Conservation (phyloP, 2,329 filamentous ascomycete genomes). For the Trichoderma pleuroti region DNA sequence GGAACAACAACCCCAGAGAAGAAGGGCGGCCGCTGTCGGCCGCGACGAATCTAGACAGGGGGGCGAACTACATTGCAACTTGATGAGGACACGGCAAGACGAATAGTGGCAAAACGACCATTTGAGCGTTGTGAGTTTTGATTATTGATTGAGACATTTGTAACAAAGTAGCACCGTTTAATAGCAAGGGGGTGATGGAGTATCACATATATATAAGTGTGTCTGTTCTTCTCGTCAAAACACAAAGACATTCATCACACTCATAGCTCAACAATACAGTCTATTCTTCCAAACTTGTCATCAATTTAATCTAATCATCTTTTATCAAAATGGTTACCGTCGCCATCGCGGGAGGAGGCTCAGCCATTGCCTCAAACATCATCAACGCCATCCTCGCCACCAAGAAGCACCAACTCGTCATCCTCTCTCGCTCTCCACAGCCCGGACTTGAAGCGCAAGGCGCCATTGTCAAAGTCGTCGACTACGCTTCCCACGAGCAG, state of each 20-base stretch:
- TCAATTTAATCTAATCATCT: background rate
- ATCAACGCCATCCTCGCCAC: slow-evolving; percentile 9
- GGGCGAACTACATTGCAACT: background rate
- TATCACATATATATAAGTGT: background rate
- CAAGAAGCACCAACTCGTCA: slow-evolving; percentile 11
- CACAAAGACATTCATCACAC: background rate
- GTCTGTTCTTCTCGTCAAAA: background rate
- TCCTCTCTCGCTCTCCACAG: slow-evolving; percentile 5
- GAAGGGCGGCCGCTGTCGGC: background rate
- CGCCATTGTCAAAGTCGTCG: background rate
- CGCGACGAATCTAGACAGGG: background rate
- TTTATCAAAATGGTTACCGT: slow-evolving; percentile 15
- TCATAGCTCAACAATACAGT: background rate
- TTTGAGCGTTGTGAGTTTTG: background rate
- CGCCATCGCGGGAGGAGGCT: slow-evolving; percentile 10
- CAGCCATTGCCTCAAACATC: slow-evolving; percentile 14
- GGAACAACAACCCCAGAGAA: background rate
- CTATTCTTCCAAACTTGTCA: background rate
- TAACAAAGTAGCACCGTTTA: background rate
- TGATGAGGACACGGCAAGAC: background rate
- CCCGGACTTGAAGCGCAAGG: slow-evolving; percentile 3
- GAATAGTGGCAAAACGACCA: too few species aligned
- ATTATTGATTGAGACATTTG: background rate
- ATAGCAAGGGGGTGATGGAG: background rate
- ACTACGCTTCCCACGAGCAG: background rate